These are phyloP conservation scores for Coemansia sp. DNA, from an alignment of 192 early-diverging fungal genomes.

Conservation along the genomic window DNA sequence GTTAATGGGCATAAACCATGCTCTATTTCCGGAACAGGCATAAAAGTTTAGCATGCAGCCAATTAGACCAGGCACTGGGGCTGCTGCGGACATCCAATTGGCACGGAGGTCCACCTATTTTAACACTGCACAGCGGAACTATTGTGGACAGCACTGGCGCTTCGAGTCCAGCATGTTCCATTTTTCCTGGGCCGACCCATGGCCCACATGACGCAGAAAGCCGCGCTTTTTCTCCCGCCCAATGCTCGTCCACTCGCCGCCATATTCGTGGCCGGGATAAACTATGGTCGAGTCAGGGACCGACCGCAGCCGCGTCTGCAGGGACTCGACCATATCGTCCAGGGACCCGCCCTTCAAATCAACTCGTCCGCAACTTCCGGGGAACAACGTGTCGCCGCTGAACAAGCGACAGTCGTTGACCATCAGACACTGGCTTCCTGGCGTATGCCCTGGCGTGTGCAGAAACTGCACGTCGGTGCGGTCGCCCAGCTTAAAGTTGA, in stretches of 20 bases:
- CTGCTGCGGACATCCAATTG: not conserved
- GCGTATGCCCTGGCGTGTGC: constrained; percentile 93
- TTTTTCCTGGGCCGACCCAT: constrained; percentile 25
- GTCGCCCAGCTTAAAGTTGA: constrained; percentile 53
- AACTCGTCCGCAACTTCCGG: constrained; percentile 72
- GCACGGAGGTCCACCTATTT: not conserved
- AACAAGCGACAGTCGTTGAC: constrained; percentile 75
- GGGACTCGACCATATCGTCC: constrained; percentile 67
- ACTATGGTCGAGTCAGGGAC: constrained; percentile 70
- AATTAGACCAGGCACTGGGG: not conserved
- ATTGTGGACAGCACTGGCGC: constrained; percentile 4
- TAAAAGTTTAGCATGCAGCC: not conserved
- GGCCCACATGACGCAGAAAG: constrained; percentile 28
- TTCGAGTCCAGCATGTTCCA: constrained; percentile 19
- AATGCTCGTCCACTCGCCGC: constrained; percentile 83
- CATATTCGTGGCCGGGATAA: constrained; percentile 91
- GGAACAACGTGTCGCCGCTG: constrained; percentile 87
- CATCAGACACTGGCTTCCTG: constrained; percentile 81
- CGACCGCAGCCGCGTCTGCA: constrained; percentile 59
- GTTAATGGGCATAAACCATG: not conserved
- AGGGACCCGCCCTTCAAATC: constrained; percentile 79
- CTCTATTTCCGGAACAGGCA: not conserved
- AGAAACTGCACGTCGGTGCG: constrained; percentile 66
- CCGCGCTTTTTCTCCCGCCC: constrained; percentile 58
- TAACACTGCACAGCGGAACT: not conserved